These are phyloP conservation scores for Chaetothyriales sp. DNA, from an alignment of 2,329 filamentous ascomycete genomes.

Conservation along the genomic window DNA sequence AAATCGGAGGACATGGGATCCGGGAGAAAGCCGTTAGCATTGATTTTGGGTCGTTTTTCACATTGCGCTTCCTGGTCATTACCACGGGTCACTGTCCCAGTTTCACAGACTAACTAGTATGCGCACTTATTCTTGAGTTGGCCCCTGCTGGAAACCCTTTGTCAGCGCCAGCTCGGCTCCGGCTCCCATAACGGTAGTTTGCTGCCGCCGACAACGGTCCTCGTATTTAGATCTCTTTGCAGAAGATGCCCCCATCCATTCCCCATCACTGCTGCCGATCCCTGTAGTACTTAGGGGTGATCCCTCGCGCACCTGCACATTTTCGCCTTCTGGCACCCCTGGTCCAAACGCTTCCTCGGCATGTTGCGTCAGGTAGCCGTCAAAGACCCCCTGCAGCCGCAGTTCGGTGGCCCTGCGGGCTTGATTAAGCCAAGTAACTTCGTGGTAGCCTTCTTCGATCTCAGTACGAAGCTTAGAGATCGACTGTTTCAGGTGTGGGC, in stretches of 20 bases:
- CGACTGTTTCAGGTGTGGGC: conserved; percentile 14
- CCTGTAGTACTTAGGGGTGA: neutral
- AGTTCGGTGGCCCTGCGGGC: conserved; percentile 41
- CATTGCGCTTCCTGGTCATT: too few species aligned
- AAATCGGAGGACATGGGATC: neutral
- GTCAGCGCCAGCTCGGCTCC: neutral
- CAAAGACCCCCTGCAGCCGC: conserved; percentile 41
- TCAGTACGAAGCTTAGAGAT: conserved; percentile 39
- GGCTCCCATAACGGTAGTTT: too few species aligned
- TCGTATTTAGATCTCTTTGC: neutral
- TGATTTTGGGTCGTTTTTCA: neutral
- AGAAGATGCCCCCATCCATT: neutral
- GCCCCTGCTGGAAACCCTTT: neutral
- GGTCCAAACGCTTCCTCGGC: conserved; percentile 45
- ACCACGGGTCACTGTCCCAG: neutral
- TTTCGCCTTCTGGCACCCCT: neutral
- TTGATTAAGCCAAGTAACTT: conserved; percentile 43
- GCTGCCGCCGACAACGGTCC: too few species aligned
- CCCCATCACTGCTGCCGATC: neutral
- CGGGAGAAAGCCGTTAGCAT: neutral
- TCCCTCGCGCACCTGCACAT: neutral
- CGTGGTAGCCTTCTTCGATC: conserved; percentile 40
- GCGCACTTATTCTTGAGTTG: neutral
- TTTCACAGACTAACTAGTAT: neutral
- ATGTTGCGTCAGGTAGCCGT: conserved; percentile 41